Base-by-base conservation (phyloP, 352 stramenopile genomes). In the Pythium dissotocum region DNA sequence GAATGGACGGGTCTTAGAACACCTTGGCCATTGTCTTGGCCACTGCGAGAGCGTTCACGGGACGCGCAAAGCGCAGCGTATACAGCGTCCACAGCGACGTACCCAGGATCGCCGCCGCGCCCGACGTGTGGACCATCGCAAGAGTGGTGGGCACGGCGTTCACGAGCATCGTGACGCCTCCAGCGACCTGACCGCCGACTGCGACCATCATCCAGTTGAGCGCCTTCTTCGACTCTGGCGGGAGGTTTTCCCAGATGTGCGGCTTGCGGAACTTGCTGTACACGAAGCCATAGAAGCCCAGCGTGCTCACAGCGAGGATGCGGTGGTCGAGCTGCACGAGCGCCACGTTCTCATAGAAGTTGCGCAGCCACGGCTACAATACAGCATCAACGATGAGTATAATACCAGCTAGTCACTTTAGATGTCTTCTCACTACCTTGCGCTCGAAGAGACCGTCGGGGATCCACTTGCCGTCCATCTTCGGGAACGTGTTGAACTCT, bases 251-350 rank as follows among this genome's bases (percentile, higher is more conserved):
- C 91, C 90, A 97, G 33, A 88, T 72, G 26, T 69, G 80, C 4
- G 78, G 38, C 65, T 88, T 88, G 40, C 82, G 81, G 3, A 79
- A 82, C 63, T 88, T 84, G 38, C 79, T 40, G 61, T 79, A 87
- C 54, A 90, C 68, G 4, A 73, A 62, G 21, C 69, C 65, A 64
- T 90, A 92, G 16, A 76, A 77, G 5, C 67, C 79, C 13, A 95
- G 69, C 10, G 96, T 98, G 7, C 73, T 72, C 18, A 97, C 79
- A 6, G 97, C 97, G 28, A 99, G 76, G 5, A 98, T 52, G 38
- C 97, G 88, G 74, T 99, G 97, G 74, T 99, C 94, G 42, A 98
- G 92, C 75, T 99, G 97, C 52, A 99, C 97, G 4, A 93, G 96
- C 10, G 95, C 97, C 26, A 96, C 97, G 70, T 99, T 99, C 64